Evolutionary conservation across 2,329 filamentous ascomycete genomes (phyloP).

Genomic region (Pseudocercospora eumusae): DNA sequence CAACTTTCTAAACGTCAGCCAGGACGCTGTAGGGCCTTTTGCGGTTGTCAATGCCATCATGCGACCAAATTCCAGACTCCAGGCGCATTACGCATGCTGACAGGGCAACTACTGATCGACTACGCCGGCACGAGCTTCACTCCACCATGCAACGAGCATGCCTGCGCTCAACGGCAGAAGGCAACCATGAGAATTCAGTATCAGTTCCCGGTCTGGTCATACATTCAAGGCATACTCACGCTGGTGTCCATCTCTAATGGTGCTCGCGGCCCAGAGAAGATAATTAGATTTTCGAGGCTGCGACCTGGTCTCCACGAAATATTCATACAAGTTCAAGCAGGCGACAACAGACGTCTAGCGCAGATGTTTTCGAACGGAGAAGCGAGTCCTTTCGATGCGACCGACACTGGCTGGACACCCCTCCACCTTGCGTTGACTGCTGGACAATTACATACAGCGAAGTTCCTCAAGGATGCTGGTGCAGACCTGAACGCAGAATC

Average conservation of each 20-base stretch:
- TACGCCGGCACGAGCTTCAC: neutral
- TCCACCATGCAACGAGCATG: neutral
- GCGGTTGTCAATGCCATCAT: neutral
- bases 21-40: neutral
- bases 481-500: neutral
- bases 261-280: neutral
- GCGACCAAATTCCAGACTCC: neutral
- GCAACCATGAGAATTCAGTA: neutral
- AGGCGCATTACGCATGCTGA: neutral
- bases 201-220: neutral
- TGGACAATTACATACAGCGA: neutral
- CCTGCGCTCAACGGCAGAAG: neutral
- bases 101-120: neutral
- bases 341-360: neutral
- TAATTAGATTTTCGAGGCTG: neutral
- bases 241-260: neutral
- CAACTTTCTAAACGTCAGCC: neutral
- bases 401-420: neutral
- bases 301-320: neutral
- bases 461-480: neutral
- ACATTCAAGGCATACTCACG: neutral
- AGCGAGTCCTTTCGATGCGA: neutral
- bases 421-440: neutral
- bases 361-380: neutral
- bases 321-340: neutral